Evolutionary conservation across 352 stramenopile species (phyloP).

Genomic region (Globisporangium emineosum): DNA sequence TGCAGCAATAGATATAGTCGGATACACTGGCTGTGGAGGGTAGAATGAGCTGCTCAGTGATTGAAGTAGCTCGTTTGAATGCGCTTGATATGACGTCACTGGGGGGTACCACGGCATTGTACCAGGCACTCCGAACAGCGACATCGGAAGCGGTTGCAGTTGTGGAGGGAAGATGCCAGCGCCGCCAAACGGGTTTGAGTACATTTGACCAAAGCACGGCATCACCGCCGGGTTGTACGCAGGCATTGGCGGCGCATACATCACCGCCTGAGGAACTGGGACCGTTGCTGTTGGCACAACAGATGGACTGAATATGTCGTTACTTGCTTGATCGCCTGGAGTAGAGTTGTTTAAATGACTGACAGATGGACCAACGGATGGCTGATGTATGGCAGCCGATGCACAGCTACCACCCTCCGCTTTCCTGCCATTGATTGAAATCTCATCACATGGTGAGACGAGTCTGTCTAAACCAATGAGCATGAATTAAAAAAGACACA

Average conservation of each 20-base stretch:
- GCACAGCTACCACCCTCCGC: too few species aligned
- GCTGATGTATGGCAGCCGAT: too few species aligned
- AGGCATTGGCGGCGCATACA: neutral
- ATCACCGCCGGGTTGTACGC: neutral
- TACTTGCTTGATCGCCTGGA: neutral
- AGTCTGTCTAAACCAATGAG: neutral
- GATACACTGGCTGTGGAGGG: neutral
- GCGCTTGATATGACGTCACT: neutral
- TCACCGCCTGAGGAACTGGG: neutral
- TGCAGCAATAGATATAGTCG: neutral
- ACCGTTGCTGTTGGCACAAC: neutral
- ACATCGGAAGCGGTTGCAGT: neutral
- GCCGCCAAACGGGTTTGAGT: neutral
- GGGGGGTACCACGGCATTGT: neutral
- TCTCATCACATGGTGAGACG: too few species aligned
- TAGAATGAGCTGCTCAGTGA: neutral
- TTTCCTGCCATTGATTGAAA: too few species aligned
- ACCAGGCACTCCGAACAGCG: neutral
- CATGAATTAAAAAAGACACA: neutral
- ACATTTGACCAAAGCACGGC: slow-evolving; percentile 8
- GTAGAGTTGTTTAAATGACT: neutral
- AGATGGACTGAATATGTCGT: neutral
- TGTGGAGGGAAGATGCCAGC: neutral
- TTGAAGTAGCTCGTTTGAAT: neutral
- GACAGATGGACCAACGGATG: neutral